Evolutionary conservation across 768 basidiomycete genomes (phyloP).

Genomic region (Pleurotus ostreatus): DNA sequence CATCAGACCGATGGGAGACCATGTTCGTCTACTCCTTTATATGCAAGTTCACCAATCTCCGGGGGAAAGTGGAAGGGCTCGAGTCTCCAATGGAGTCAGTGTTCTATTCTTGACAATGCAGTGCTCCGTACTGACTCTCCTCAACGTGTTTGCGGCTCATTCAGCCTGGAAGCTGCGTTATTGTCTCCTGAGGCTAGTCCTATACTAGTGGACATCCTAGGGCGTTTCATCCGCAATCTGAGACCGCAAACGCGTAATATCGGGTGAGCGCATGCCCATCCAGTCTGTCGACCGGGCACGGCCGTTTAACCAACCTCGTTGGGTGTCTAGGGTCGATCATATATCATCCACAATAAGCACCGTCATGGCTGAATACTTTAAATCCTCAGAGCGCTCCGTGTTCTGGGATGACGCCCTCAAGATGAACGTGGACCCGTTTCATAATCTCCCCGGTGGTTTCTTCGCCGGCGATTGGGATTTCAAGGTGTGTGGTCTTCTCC

Average conservation of each 20-base stretch:
- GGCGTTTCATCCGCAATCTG: conserved; percentile 76
- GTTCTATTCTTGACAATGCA: conserved; percentile 12
- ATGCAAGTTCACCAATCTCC: conserved; percentile 74
- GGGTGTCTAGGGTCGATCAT: conserved; percentile 63
- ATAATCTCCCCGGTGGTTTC: conserved; percentile 62
- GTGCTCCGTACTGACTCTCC: conserved; percentile 7
- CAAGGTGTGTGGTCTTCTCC: conserved; percentile 52
- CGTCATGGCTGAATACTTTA: conserved; percentile 71
- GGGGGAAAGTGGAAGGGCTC: conserved; percentile 72
- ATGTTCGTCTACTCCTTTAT: conserved; percentile 85
- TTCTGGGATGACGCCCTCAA: conserved; percentile 75
- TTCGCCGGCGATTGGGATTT: conserved; percentile 79
- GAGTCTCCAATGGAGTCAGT: conserved; percentile 84
- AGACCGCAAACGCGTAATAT: conserved; percentile 88
- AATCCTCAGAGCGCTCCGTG: conserved; percentile 66
- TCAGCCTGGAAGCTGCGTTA: conserved; percentile 77
- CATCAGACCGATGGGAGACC: conserved; percentile 82
- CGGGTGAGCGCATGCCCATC: conserved; percentile 54
- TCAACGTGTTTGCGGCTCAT: conserved; percentile 8
- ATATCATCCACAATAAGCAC: conserved; percentile 71
- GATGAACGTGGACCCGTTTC: conserved; percentile 73
- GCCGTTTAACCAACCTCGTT: conserved; percentile 28
- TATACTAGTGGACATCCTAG: conserved; percentile 68
- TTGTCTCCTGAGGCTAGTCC: conserved; percentile 67
- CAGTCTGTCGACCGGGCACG: conserved; percentile 22